Base-by-base conservation (phyloP, 2,329 filamentous ascomycete genomes). In the Hyphodiscus sp. region DNA sequence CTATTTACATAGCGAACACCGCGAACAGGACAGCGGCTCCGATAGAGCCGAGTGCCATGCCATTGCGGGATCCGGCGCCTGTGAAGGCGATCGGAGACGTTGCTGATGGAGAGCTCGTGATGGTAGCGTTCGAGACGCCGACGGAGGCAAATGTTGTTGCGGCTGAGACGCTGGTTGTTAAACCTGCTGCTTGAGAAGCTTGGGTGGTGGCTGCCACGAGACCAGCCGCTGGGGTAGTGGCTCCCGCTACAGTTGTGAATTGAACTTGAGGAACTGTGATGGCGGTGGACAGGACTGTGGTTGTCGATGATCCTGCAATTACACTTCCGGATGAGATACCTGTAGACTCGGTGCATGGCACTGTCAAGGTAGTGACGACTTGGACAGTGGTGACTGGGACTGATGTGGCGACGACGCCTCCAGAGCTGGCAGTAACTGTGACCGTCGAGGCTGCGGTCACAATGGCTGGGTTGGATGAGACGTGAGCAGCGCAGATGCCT, bases 401-500 rank as follows among this genome's bases (percentile, higher is more conserved):
- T 20, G 74, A 73, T 15, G 69, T 60, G 23, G 23, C 23, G 8
- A 26, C 3, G 16, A 53, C 41, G 6, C 43, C 33, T 38, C 33
- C 29, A 51, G 45, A 51, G 47, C 55, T 47, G 19, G 59, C 47
- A 33, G 57, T 54, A 42, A 56, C 30, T 44, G 61, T 51, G 45
- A 52, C 33, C 15, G 30, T 58, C 50, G 61, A 30, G 80, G 79
- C 83, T 58, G 81, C 83, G 48, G 87, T 95, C 67, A 89, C 81
- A 65, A 97, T 88, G 59, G 79, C 88, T n/a, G 91, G 90, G 80
- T 96, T 96, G 68, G 80, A 64, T 16, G 79, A 76, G 38, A 89
- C 79, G 71, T 86, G 85, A 50, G 79, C 74, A 54, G 87, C 90
- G 75, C 92, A 97, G 73, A 97, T 89, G 69, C 91, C 91, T 71